Evolutionary conservation across 164 flowering plant species (phyloP), one percentile per base, ranked within the genome.

Genomic region (Litsea cubeba): DNA sequence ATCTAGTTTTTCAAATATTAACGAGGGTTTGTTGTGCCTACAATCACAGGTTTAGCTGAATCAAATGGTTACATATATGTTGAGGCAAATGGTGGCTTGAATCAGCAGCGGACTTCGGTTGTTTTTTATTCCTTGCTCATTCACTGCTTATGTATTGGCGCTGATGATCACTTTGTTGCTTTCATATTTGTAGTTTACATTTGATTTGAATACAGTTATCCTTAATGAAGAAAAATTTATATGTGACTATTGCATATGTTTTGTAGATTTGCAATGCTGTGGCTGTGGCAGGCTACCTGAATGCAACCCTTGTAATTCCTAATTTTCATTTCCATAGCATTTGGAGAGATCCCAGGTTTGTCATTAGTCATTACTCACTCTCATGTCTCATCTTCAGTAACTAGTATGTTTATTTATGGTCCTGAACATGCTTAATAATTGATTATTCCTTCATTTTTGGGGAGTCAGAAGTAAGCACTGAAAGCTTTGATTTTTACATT

Each of bases 21-120:
- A 12, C 69, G 3, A 66, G 71, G 1, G 63, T n/a, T 24, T 73
- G 49, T 74, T 73, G 46, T 79, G 20, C 74, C 62, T 54, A 62
- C 67, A 30, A 10, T 67, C 69, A 23, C 82, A 93, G 99, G 85
- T 63, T 85, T 91, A 74, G 92, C 98, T 66, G 97, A 94, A 69
- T 89, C 99, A 79, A 93, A 92, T 79, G 99, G 99, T 75, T 95
- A 88, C 80, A 83, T 95, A 65, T 90, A 83, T 80, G 86, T 95
- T 74, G 99, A 95, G 81, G 99, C 99, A 78, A 95, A 95, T 83
- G 99, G 99, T 78, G 99, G 99, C 73, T 79, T 95, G 79, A 95
- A 95, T 81, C 99, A 95, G 83, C 99, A 95, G 80, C 87, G 99
- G 77, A 84, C 93, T 81, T 95, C 99, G 87, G 99, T 95, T 71